Conservation (phyloP, 495 filamentous ascomycete species). For the Xylaria acuta region DNA sequence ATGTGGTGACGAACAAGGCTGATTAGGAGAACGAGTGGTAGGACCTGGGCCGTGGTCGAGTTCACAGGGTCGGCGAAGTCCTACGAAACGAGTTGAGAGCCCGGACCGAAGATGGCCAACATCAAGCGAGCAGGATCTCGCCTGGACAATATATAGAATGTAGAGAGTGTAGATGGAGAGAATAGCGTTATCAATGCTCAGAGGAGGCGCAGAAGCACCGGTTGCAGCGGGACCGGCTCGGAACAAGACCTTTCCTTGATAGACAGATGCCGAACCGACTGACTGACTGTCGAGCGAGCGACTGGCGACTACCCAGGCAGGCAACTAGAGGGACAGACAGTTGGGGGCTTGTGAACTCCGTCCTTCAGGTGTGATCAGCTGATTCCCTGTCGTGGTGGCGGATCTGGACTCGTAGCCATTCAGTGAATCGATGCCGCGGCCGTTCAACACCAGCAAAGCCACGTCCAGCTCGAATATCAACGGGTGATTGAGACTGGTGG, state of each 20-base stretch:
- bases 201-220: neutral
- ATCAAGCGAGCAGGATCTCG: neutral
- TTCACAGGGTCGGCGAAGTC: neutral
- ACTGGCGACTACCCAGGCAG: slow-evolving; percentile 5
- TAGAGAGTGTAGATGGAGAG: slow-evolving; percentile 3
- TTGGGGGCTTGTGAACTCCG: neutral
- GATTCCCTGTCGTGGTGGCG: slow-evolving; percentile 23
- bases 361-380: slow-evolving; percentile 15
- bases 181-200: neutral
- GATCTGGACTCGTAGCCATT: neutral
- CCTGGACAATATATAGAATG: neutral
- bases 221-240: slow-evolving; percentile 2
- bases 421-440: slow-evolving; percentile 1
- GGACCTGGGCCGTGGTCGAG: slow-evolving; percentile 1
- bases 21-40: slow-evolving; percentile 15
- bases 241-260: slow-evolving; percentile 7
- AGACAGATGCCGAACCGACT: neutral
- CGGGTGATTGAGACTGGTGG: slow-evolving; percentile 12
- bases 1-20: neutral
- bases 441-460: slow-evolving; percentile 2
- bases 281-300: neutral
- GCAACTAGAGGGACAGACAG: slow-evolving; percentile 2
- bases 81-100: neutral
- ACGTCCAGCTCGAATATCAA: slow-evolving; percentile 11
- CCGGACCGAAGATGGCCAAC: neutral